These are phyloP conservation scores for Pseudogymnoascus sp. DNA, from an alignment of 2,329 filamentous ascomycete genomes.

Conservation along the genomic window DNA sequence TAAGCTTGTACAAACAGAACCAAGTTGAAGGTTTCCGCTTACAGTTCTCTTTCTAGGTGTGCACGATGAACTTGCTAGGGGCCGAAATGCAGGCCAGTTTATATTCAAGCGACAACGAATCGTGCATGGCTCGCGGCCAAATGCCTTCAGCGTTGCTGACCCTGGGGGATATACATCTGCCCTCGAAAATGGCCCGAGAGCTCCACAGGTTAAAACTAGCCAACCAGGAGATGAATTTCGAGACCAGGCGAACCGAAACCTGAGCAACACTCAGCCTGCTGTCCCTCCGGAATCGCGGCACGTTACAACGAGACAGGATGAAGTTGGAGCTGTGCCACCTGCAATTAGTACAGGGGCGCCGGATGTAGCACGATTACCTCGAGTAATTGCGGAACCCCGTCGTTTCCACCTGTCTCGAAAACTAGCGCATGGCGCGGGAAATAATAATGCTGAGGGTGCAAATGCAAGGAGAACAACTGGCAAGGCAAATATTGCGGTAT, in stretches of 20 bases:
- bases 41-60: slow-evolving; percentile 19
- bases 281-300: background rate
- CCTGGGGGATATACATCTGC: background rate
- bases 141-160: background rate
- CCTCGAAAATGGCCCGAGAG: slow-evolving; percentile 1
- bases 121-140: background rate
- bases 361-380: background rate
- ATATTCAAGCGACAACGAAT: slow-evolving; percentile 25
- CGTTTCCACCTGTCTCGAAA: slow-evolving; percentile 49
- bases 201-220: slow-evolving; percentile 1
- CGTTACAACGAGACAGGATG: background rate
- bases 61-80: slow-evolving; percentile 23
- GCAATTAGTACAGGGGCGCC: background rate
- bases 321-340: background rate
- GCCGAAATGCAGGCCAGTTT: slow-evolving; percentile 20
- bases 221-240: slow-evolving; percentile 6
- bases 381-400: slow-evolving; percentile 31
- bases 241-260: slow-evolving; percentile 5
- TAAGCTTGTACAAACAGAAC: slow-evolving; percentile 16
- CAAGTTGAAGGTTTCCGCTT: background rate
- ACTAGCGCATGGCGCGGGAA: slow-evolving; percentile 31
- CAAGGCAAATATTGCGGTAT: background rate
- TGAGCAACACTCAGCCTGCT: background rate
- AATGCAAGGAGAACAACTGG: slow-evolving; percentile 3
- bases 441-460: background rate